Percentiles rank a stretch among this genome's conserved stretches.
Evolutionary conservation across 2,329 filamentous ascomycete species (phyloP).

Genomic region (Sporothrix sp.): DNA sequence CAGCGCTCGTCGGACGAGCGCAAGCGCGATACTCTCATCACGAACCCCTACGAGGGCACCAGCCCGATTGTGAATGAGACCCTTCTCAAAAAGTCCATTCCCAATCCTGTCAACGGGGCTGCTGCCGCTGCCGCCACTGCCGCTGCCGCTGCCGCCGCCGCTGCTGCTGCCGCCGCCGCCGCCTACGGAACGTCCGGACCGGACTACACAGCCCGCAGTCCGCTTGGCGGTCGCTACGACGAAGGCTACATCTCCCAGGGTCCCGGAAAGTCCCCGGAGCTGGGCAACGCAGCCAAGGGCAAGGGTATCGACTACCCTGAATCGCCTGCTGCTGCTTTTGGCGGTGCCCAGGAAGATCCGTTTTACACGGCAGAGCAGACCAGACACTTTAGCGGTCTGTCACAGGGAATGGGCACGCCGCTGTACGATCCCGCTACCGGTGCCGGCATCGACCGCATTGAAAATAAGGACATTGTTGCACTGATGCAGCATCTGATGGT

Average conservation of each 20-base stretch:
- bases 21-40: slow-evolving; percentile 56
- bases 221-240: slow-evolving; percentile 54
- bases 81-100: slow-evolving; percentile 27
- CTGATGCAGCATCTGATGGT: slow-evolving; percentile 98
- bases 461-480: slow-evolving; percentile 93
- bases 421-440: slow-evolving; percentile 86
- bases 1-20: slow-evolving; percentile 51
- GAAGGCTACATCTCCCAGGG: slow-evolving; percentile 86
- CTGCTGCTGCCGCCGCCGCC: slow-evolving; percentile 19
- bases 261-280: slow-evolving; percentile 45
- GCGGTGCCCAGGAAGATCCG: slow-evolving; percentile 46
- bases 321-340: slow-evolving; percentile 26
- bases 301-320: slow-evolving; percentile 47
- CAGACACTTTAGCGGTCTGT: slow-evolving; percentile 76
- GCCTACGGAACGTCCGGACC: slow-evolving; percentile 8
- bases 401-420: slow-evolving; percentile 81
- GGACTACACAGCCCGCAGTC: slow-evolving; percentile 45
- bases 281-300: slow-evolving; percentile 38
- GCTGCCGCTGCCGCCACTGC: slow-evolving; percentile 18
- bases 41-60: slow-evolving; percentile 56
- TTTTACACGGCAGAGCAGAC: slow-evolving; percentile 52
- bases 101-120: slow-evolving; percentile 18
- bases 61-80: slow-evolving; percentile 50
- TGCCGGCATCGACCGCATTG: slow-evolving; percentile 78
- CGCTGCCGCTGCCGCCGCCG: slow-evolving; percentile 18